Conservation (phyloP, 257 asterid species). For the Primulina tabacum region DNA sequence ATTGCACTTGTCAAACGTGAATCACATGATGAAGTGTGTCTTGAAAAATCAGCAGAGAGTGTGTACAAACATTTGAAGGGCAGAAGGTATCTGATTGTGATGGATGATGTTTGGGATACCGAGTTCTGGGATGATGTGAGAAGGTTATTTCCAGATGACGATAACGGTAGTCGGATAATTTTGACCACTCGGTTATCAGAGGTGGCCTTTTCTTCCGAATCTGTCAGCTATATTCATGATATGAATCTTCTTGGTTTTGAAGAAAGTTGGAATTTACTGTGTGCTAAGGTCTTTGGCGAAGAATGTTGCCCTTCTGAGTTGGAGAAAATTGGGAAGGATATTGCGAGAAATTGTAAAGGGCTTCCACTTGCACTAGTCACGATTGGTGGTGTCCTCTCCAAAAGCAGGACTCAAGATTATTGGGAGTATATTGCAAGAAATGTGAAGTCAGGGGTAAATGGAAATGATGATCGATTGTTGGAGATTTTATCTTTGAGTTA, state of each 20-base stretch:
- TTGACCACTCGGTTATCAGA: conserved; percentile 25
- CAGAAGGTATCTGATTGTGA: conserved; percentile 15
- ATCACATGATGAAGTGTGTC: neutral
- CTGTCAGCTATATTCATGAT: conserved; percentile 17
- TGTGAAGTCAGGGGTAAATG: neutral
- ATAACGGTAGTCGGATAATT: conserved; percentile 28
- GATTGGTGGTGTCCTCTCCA: conserved; percentile 17
- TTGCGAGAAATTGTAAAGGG: conserved; percentile 24
- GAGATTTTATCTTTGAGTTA: conserved; percentile 11
- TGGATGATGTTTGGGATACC: conserved; percentile 31
- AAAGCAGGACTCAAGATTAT: conserved; percentile 6
- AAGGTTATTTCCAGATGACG: conserved; percentile 30
- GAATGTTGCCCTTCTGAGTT: conserved; percentile 23
- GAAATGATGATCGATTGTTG: neutral
- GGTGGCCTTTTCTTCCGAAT: conserved; percentile 21
- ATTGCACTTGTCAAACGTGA: neutral
- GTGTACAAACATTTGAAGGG: conserved; percentile 25
- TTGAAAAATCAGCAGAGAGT: neutral
- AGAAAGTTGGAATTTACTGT: conserved; percentile 29
- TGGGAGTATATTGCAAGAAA: conserved; percentile 27
- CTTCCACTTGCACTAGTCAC: conserved; percentile 27
- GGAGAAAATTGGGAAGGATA: conserved; percentile 24
- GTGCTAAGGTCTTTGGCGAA: conserved; percentile 18
- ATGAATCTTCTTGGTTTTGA: conserved; percentile 19
- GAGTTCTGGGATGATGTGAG: conserved; percentile 19